phyloP scores from a whole-genome alignment of 1,284 basidiomycete genomes.

The Spongispora temasekensis region DNA sequence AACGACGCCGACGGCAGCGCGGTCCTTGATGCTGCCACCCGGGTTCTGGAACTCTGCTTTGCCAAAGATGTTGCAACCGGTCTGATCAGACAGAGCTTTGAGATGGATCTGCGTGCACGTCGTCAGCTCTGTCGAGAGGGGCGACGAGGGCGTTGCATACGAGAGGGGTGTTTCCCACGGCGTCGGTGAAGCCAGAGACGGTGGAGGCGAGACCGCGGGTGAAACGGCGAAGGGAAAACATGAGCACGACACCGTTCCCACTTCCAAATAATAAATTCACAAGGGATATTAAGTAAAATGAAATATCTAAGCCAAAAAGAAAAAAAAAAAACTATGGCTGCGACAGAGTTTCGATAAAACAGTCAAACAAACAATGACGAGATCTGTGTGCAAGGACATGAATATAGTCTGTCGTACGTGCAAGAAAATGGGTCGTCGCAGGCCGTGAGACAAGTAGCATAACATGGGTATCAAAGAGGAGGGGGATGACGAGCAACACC shows the following conservation, averaged over 20 bases:
- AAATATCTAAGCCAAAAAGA: slow-evolving; percentile 11
- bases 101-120: slow-evolving; percentile 70
- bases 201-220: slow-evolving; percentile 46
- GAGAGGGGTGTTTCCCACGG: slow-evolving; percentile 93
- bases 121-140: slow-evolving; percentile 4
- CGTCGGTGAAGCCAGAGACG: slow-evolving; percentile 84
- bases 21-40: slow-evolving; percentile 98
- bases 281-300: slow-evolving; percentile 28
- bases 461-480: slow-evolving; percentile 36
- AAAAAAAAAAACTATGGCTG: slow-evolving; percentile 19
- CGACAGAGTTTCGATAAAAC: slow-evolving; percentile 15
- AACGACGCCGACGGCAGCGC: slow-evolving; percentile 91
- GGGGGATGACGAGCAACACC: slow-evolving; percentile 17
- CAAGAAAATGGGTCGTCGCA: slow-evolving; percentile 31
- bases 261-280: too few relatives aligned
- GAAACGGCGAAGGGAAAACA: slow-evolving; percentile 42
- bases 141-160: slow-evolving; percentile 41
- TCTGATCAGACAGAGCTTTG: slow-evolving; percentile 83
- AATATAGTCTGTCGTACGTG: slow-evolving; percentile 40
- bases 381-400: slow-evolving; percentile 27
- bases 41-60: slow-evolving; percentile 99
- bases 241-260: too few relatives aligned
- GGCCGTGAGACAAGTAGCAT: slow-evolving; percentile 39
- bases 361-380: slow-evolving; percentile 24
- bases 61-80: slow-evolving; percentile 87